phyloP scores from a whole-genome alignment of 2,329 filamentous ascomycete species.

The Aspergillus sp. region DNA sequence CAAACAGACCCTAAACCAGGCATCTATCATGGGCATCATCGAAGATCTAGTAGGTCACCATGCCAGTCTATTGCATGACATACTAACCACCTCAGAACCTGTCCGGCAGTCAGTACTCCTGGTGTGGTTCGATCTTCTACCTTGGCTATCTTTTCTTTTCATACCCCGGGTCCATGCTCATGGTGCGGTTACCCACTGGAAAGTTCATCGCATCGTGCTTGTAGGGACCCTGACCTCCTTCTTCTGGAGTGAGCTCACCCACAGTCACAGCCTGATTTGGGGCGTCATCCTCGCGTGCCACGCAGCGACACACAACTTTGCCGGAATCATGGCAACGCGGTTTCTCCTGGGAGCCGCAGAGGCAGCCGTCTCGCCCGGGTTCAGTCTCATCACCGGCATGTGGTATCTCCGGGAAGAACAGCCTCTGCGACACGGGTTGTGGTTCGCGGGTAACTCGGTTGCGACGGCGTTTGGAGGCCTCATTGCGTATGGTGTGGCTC shows the following conservation, averaged over 20 bases:
- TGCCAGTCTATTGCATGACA: neutral
- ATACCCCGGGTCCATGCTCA: neutral
- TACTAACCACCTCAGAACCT: neutral
- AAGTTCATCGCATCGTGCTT: constrained; percentile 1
- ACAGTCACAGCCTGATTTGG: neutral
- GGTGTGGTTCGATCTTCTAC: constrained; percentile 9
- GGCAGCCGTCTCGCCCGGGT: constrained; percentile 7
- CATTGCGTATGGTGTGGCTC: constrained; percentile 45
- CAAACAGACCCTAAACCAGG: constrained; percentile 8
- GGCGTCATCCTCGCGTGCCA: constrained; percentile 3
- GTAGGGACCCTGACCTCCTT: neutral
- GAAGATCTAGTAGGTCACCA: constrained; percentile 1
- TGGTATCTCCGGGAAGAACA: constrained; percentile 23
- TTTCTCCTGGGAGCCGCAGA: constrained; percentile 9
- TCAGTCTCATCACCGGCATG: constrained; percentile 11
- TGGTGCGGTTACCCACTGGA: neutral
- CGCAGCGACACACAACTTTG: constrained; percentile 6
- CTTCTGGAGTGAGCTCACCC: neutral
- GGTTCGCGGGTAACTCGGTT: constrained; percentile 39
- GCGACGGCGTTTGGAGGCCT: constrained; percentile 43
- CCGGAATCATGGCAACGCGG: constrained; percentile 6
- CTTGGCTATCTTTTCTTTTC: constrained; percentile 8
- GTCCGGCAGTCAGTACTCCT: constrained; percentile 3
- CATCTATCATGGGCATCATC: constrained; percentile 3
- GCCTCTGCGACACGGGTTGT: constrained; percentile 23